These are phyloP conservation scores for Amphibolis antarctica DNA, from an alignment of 106 monocot species.

Conservation along the genomic window DNA sequence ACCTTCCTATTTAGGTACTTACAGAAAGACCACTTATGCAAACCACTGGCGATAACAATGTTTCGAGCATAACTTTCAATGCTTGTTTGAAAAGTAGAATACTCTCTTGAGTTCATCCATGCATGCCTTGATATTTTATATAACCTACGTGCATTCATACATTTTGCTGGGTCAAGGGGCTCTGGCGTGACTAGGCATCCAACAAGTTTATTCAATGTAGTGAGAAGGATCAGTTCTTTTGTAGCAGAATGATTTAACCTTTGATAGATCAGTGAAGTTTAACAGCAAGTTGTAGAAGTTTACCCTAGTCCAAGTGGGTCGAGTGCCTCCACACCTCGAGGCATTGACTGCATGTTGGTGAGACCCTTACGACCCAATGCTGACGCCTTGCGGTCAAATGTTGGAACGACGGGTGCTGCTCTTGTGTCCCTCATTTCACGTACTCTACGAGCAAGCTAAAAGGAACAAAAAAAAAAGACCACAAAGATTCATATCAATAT, in stretches of 20 bases:
- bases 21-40: too few species aligned
- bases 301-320: conserved; percentile 98
- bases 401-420: conserved; percentile 42
- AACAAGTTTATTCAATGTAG: too few species aligned
- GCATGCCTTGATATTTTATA: too few species aligned
- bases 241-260: background rate
- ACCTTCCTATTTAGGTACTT: too few species aligned
- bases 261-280: background rate
- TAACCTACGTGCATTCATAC: too few species aligned
- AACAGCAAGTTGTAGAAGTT: background rate
- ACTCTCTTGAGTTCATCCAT: too few species aligned
- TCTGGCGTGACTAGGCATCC: too few species aligned
- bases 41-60: too few species aligned
- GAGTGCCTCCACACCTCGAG: conserved; percentile 89
- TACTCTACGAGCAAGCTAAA: conserved; percentile 87
- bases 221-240: too few species aligned
- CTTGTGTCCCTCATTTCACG: conserved; percentile 93
- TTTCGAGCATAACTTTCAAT: too few species aligned
- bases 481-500: background rate
- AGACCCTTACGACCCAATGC: conserved; percentile 56
- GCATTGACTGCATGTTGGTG: conserved; percentile 60
- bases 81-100: too few species aligned
- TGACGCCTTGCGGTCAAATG: conserved; percentile 39
- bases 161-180: too few species aligned
- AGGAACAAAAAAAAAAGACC: conserved; percentile 1